Conservation (phyloP, 2,329 filamentous ascomycete species). For the Shiraia sp. region DNA sequence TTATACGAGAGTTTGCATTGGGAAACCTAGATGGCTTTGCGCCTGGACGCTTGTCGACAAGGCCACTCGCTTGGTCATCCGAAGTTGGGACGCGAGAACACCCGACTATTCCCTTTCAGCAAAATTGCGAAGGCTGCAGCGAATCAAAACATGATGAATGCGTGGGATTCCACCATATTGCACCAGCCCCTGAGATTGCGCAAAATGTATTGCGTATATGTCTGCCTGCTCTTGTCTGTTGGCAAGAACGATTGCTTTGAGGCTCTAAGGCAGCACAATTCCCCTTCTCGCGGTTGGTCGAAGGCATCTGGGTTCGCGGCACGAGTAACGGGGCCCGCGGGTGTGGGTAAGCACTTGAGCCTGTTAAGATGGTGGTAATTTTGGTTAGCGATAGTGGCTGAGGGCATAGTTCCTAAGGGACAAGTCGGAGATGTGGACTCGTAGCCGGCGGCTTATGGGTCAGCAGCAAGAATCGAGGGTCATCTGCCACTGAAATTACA, state of each 20-base stretch:
- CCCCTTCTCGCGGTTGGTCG: conserved; percentile 27
- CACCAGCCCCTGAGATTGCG: conserved; percentile 7
- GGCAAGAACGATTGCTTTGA: conserved; percentile 10
- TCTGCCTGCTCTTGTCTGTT: conserved; percentile 12
- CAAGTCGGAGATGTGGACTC: conserved; percentile 26
- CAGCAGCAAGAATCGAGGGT: conserved; percentile 25
- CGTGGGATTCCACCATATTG: conserved; percentile 1
- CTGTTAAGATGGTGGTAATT: not conserved
- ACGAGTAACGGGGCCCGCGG: conserved; percentile 20
- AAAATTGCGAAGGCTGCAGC: conserved; percentile 4
- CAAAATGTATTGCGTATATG: conserved; percentile 5
- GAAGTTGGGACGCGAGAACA: too few species aligned
- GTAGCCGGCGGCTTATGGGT: conserved; percentile 20
- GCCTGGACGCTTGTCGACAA: conserved; percentile 20
- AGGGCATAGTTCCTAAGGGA: conserved; percentile 22
- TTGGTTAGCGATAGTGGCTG: conserved; percentile 29
- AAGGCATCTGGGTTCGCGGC: conserved; percentile 20
- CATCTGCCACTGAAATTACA: conserved; percentile 35
- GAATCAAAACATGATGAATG: conserved; percentile 4
- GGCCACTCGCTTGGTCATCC: conserved; percentile 2
- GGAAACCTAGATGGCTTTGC: conserved; percentile 22
- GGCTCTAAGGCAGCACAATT: conserved; percentile 40
- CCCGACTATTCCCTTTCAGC: conserved; percentile 12
- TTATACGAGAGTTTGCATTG: conserved; percentile 27
- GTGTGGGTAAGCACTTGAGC: conserved; percentile 18